Evolutionary conservation across 164 flowering plant species (phyloP), one percentile per base, ranked within the genome.

Genomic region (Nymphaea thermarum): DNA sequence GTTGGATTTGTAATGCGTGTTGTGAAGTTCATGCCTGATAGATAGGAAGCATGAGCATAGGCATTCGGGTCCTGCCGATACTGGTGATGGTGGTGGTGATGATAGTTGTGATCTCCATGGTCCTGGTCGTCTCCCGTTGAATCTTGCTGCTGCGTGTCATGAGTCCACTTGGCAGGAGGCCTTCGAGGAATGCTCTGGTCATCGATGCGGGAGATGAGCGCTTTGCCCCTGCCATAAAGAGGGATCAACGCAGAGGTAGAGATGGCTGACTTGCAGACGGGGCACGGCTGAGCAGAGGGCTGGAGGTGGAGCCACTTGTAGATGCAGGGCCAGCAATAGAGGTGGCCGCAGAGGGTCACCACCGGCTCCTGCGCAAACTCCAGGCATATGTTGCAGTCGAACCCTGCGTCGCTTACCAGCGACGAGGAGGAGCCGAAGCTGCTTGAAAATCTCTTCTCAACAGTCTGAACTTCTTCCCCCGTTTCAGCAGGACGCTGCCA

Each of bases 261-360:
- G 67, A 91, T 75, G 68, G 61, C 51, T n/a, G 87, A 76, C 70
- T 91, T 87, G 66, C 96, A 90, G 18, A 88, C 84, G 3, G 94
- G 94, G 77, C 96, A 90, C 4, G 68, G 78, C 6, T 68, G 82
- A 41, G 71, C 76, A 2, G 63, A 70, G 47, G 86, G 68, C 43
- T 84, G 81, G 17, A 79, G 78, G 43, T 76, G 70, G 57, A 89
- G 81, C 98, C 98, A 92, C 70, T 85, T 80, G 83, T 84, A 88
- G 66, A 88, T 86, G 79, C 98, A 91, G 0, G 96, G 88, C 96
- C 98, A 91, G 77, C 98, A 89, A 73, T 82, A 89, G 25, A 89
- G 81, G 68, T 90, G 97, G 55, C 97, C 96, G 47, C 98, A 91
- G 42, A 85, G 88, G 17, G 96, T 91, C 42, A 90, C 92, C 1